Percentiles rank a stretch among this genome's conserved stretches.
Evolutionary conservation across 164 flowering plant species (phyloP).

Genomic region (Hamamelis virginiana): DNA sequence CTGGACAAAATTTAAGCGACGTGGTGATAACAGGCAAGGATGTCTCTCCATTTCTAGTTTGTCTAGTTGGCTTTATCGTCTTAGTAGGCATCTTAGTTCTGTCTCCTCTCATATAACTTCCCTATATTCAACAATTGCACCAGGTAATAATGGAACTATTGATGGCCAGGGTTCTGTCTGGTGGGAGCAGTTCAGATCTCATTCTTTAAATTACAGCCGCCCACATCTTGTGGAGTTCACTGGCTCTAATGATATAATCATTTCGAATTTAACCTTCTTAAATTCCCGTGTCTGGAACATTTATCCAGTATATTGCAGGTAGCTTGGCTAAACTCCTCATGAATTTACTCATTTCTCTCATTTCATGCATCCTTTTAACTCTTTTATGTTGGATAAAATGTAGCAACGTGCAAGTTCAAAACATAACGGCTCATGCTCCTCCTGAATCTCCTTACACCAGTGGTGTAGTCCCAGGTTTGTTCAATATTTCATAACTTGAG

Average conservation of each 20-base stretch:
- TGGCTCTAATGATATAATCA: constrained; percentile 18
- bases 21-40: constrained; percentile 54
- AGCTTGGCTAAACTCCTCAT: not conserved
- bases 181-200: constrained; percentile 29
- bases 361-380: not conserved
- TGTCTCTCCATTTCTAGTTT: not conserved
- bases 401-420: constrained; percentile 63
- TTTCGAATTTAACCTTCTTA: constrained; percentile 35
- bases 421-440: constrained; percentile 50
- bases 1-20: constrained; percentile 39
- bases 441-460: constrained; percentile 55
- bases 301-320: constrained; percentile 30
- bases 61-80: not conserved
- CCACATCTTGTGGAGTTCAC: constrained; percentile 36
- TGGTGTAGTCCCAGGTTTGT: constrained; percentile 75
- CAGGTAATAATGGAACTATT: constrained; percentile 47
- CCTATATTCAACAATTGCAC: not conserved
- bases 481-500: not conserved
- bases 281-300: constrained; percentile 26
- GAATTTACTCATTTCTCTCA: not conserved
- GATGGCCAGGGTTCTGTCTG: constrained; percentile 47
- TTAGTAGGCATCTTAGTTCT: not conserved
- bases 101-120: not conserved
- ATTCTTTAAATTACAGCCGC: constrained; percentile 27
- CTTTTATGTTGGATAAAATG: constrained; percentile 18